Percentiles rank a stretch among this genome's conserved stretches.
Evolutionary conservation across 306 rosid species (phyloP).

Genomic region (Lathyrus tuberosus): DNA sequence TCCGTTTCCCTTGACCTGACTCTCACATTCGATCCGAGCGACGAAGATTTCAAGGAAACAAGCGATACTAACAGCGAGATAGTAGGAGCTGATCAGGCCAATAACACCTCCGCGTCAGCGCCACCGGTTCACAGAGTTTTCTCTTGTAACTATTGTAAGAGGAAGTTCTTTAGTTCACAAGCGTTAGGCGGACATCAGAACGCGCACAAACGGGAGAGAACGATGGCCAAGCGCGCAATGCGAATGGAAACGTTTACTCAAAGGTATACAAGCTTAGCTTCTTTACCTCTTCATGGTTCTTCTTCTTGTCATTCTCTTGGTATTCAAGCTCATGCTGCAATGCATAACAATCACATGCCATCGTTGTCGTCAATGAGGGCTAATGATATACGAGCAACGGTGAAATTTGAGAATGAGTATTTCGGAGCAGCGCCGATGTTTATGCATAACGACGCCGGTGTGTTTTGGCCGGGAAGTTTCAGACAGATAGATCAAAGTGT

Average conservation of each 20-base stretch:
- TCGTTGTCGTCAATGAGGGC: conserved; percentile 44
- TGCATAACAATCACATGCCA: conserved; percentile 55
- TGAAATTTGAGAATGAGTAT: conserved; percentile 59
- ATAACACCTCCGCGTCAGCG: conserved; percentile 38
- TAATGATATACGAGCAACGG: conserved; percentile 51
- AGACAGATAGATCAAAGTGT: conserved; percentile 56
- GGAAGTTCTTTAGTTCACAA: conserved; percentile 91
- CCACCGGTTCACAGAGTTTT: conserved; percentile 60
- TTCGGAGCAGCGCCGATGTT: conserved; percentile 53
- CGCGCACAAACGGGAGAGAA: conserved; percentile 90
- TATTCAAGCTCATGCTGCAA: conserved; percentile 69
- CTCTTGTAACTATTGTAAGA: conserved; percentile 84
- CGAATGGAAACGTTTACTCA: conserved; percentile 72
- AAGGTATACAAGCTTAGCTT: conserved; percentile 74
- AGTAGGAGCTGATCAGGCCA: conserved; percentile 14
- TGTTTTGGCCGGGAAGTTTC: conserved; percentile 91
- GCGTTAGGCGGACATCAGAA: conserved; percentile 94
- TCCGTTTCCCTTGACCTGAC: conserved; percentile 63
- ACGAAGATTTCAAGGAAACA: conserved; percentile 49
- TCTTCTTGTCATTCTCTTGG: conserved; percentile 71
- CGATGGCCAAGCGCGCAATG: conserved; percentile 87
- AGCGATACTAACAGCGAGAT: conserved; percentile 51
- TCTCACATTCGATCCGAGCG: conserved; percentile 54
- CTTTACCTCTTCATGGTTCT: conserved; percentile 83
- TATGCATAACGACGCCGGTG: conserved; percentile 58